These are phyloP conservation scores for Fusarium sp. DNA, from an alignment of 2,329 filamentous ascomycete genomes.

Conservation along the genomic window DNA sequence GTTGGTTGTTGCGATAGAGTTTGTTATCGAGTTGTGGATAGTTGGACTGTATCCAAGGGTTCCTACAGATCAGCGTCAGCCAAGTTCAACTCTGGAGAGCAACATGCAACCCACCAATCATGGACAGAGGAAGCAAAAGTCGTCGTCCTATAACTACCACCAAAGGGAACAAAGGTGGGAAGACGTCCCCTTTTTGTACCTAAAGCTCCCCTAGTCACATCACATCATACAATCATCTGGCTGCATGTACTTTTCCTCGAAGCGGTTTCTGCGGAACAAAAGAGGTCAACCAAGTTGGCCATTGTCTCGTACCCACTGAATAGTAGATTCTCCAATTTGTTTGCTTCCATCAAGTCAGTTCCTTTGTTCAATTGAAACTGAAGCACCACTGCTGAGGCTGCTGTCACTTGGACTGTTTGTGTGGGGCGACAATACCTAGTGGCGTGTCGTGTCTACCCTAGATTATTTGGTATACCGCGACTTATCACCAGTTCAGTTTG, in stretches of 20 bases:
- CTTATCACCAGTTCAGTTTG: slow-evolving; percentile 12
- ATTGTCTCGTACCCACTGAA: neutral
- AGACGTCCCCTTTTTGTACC: slow-evolving; percentile 48
- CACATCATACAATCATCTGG: slow-evolving; percentile 36
- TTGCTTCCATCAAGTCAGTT: neutral
- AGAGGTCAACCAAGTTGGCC: neutral
- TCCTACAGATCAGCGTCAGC: slow-evolving; percentile 10
- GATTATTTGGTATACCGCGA: slow-evolving; percentile 6
- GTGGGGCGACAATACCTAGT: slow-evolving; percentile 31
- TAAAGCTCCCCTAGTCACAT: slow-evolving; percentile 25
- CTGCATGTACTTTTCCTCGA: neutral
- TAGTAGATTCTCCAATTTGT: neutral
- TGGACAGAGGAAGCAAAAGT: slow-evolving; percentile 14
- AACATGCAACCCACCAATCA: slow-evolving; percentile 32
- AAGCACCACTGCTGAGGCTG: slow-evolving; percentile 25
- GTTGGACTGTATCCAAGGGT: neutral
- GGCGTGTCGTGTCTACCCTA: slow-evolving; percentile 36
- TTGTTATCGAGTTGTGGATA: slow-evolving; percentile 2
- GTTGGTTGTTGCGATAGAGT: neutral
- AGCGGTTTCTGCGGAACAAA: neutral
- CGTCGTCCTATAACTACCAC: slow-evolving; percentile 40
- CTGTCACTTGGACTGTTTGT: slow-evolving; percentile 32
- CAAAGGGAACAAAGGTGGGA: slow-evolving; percentile 41
- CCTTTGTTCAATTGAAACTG: slow-evolving; percentile 4
- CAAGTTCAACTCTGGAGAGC: neutral